Conservation (phyloP, 2,329 filamentous ascomycete species). For the Rutstroemia sp. region DNA sequence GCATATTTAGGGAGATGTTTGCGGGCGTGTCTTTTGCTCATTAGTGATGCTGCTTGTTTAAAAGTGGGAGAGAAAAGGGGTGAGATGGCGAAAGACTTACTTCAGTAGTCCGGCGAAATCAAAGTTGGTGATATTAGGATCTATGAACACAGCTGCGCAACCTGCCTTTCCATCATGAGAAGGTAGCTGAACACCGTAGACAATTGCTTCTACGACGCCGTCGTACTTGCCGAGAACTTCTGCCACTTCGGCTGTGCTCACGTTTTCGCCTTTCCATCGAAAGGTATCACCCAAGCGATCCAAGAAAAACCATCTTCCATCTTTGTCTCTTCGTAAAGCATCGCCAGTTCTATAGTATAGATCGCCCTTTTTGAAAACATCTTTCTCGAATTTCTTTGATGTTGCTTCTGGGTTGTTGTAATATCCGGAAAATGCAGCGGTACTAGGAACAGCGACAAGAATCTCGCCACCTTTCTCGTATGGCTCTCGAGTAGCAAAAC, state of each 20-base stretch:
- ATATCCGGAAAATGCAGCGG: conserved; percentile 59
- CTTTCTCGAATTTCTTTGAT: conserved; percentile 53
- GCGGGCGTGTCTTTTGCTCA: conserved; percentile 39
- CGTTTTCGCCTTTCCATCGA: conserved; percentile 67
- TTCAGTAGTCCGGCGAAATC: conserved; percentile 53
- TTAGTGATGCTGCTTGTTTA: neutral
- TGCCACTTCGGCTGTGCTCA: conserved; percentile 59
- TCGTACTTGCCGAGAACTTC: conserved; percentile 54
- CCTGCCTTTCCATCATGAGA: conserved; percentile 63
- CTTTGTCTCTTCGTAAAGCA: conserved; percentile 50
- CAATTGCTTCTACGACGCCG: conserved; percentile 57
- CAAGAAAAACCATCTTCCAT: conserved; percentile 63
- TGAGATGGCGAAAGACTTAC: conserved; percentile 26
- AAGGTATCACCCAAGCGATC: conserved; percentile 68
- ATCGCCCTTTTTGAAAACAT: conserved; percentile 62
- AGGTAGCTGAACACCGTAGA: conserved; percentile 61
- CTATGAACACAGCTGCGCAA: conserved; percentile 55
- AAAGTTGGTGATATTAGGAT: conserved; percentile 42
- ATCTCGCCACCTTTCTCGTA: conserved; percentile 72
- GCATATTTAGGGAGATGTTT: conserved; percentile 63
- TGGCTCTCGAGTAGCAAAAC: conserved; percentile 54
- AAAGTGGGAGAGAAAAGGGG: too few relatives aligned
- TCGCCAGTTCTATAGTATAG: conserved; percentile 64
- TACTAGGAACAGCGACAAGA: conserved; percentile 51
- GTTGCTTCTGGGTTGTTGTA: conserved; percentile 61